phyloP scores from a whole-genome alignment of 2,329 filamentous ascomycete species.

The Sarocladium oryzae region DNA sequence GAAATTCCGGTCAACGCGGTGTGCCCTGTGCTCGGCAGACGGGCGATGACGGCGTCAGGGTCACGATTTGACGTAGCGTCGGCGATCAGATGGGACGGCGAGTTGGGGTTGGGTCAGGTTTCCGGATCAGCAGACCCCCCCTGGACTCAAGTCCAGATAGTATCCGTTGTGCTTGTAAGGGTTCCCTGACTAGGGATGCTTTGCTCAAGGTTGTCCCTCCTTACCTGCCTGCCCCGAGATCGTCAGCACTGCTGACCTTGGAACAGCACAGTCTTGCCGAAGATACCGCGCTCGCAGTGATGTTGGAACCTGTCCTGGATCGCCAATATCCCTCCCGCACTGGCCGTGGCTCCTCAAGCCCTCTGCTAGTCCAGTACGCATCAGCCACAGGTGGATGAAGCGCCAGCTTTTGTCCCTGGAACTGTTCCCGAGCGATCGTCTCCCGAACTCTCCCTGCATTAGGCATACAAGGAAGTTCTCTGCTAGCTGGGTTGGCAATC shows the following conservation, averaged over 20 bases:
- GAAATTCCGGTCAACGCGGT: slow-evolving; percentile 5
- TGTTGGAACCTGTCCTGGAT: no score
- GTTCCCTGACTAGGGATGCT: neutral
- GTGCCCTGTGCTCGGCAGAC: slow-evolving; percentile 7
- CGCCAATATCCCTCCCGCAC: no score
- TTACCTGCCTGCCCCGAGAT: neutral
- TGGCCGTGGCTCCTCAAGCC: no score
- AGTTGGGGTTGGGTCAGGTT: slow-evolving; percentile 5
- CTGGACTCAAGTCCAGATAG: neutral
- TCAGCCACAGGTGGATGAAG: neutral
- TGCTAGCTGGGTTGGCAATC: neutral
- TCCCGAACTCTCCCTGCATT: neutral
- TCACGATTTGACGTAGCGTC: slow-evolving; percentile 9
- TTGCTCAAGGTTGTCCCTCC: neutral
- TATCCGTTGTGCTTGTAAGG: neutral
- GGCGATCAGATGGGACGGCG: slow-evolving; percentile 6
- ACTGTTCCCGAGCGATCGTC: neutral
- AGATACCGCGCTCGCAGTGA: no score
- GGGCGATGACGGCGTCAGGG: slow-evolving; percentile 9
- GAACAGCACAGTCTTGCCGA: no score
- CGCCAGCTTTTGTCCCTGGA: neutral
- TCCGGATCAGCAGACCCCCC: slow-evolving; percentile 6
- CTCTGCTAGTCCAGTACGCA: neutral
- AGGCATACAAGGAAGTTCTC: neutral
- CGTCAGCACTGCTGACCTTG: neutral